Evolutionary conservation across 345 rosid genomes (phyloP).

Genomic region (Psidium friedrichsthalianum): DNA sequence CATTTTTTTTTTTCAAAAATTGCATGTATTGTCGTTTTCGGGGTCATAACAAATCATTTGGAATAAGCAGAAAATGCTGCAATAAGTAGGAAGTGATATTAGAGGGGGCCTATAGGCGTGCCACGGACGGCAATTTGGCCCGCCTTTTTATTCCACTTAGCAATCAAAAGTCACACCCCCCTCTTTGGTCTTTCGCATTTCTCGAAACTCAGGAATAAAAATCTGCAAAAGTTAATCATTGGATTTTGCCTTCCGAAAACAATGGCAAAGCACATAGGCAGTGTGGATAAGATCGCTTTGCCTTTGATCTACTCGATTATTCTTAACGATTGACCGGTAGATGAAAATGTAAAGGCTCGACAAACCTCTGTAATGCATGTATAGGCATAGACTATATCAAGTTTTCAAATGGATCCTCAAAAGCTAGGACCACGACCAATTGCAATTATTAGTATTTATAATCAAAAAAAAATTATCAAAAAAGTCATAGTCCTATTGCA

Average conservation of each 20-base stretch:
- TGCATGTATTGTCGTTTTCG: background rate
- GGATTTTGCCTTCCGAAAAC: background rate
- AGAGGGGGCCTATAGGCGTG: background rate
- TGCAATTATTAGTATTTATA: background rate
- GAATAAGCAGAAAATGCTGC: background rate
- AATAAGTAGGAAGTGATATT: background rate
- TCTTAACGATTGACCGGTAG: background rate
- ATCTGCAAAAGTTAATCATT: background rate
- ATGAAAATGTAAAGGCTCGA: background rate
- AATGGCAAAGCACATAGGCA: background rate
- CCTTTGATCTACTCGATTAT: background rate
- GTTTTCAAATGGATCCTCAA: background rate
- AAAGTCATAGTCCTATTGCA: no score
- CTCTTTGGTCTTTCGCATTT: background rate
- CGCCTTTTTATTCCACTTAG: background rate
- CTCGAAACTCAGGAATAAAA: background rate
- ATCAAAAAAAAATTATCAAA: background rate
- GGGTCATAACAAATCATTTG: slow-evolving; percentile 1
- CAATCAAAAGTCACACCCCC: slow-evolving; percentile 4
- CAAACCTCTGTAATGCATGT: background rate
- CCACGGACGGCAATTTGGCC: slow-evolving; percentile 4
- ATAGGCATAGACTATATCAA: background rate
- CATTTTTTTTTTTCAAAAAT: no score
- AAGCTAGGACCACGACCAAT: background rate
- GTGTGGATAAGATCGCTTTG: background rate